These are phyloP conservation scores for Talaromyces sp. DNA, from an alignment of 2,329 filamentous ascomycete species.

Conservation along the genomic window DNA sequence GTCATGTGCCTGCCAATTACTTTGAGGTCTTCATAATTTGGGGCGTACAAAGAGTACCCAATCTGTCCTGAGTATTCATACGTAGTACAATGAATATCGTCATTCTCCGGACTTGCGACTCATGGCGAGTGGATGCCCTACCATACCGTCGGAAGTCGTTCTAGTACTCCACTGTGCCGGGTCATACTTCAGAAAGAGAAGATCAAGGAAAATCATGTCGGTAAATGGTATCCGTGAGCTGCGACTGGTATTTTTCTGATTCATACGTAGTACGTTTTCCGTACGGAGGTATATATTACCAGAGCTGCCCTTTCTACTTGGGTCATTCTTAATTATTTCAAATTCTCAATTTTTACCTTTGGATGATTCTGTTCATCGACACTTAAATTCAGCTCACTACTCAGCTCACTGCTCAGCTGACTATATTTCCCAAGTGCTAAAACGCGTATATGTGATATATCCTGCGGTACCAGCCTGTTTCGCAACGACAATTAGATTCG, in stretches of 20 bases:
- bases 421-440: background rate
- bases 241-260: background rate
- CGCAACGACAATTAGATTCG: slow-evolving; percentile 5
- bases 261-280: background rate
- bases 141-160: slow-evolving; percentile 7
- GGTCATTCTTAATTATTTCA: background rate
- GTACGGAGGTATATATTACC: slow-evolving; percentile 10
- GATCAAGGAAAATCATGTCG: background rate
- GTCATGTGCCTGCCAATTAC: background rate
- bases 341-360: background rate
- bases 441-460: background rate
- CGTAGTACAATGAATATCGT: slow-evolving; percentile 3
- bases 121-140: slow-evolving; percentile 1
- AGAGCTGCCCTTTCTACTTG: background rate
- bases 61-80: background rate
- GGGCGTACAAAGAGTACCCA: background rate
- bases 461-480: slow-evolving; percentile 5
- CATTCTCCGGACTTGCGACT: background rate
- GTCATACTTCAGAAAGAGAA: background rate
- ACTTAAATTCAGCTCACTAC: background rate
- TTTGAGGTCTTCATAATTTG: background rate
- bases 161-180: background rate
- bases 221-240: slow-evolving; percentile 2
- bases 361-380: background rate
- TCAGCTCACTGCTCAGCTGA: slow-evolving; percentile 9